Conservation (phyloP, 805 yeast genomes). For the Starmerella powellii region DNA sequence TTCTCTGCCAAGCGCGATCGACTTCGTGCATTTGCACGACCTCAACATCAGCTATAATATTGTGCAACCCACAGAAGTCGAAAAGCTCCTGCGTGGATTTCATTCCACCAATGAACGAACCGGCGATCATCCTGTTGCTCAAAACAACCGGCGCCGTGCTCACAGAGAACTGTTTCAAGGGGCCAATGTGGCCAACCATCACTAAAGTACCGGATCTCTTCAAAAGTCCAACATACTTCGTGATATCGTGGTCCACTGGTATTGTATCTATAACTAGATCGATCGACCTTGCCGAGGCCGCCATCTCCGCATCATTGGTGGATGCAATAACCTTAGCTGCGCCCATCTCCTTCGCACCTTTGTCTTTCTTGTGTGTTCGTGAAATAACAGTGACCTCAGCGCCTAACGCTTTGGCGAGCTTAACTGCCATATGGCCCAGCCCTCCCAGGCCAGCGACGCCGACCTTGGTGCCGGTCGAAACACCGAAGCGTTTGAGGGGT, state of each 20-base stretch:
- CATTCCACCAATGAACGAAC: conserved; percentile 53
- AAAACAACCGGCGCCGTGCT: conserved; percentile 39
- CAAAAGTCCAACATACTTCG: conserved; percentile 39
- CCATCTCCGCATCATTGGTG: conserved; percentile 31
- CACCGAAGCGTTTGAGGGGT: conserved; percentile 42
- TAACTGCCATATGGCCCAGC: conserved; percentile 49
- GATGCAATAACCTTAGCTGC: conserved; percentile 48
- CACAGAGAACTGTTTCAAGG: conserved; percentile 27
- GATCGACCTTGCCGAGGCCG: conserved; percentile 28
- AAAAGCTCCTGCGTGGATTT: conserved; percentile 55
- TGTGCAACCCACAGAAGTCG: conserved; percentile 48
- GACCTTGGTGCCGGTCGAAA: conserved; percentile 41
- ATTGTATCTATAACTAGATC: conserved; percentile 47
- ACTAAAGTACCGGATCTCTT: conserved; percentile 49
- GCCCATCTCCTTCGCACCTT: conserved; percentile 43
- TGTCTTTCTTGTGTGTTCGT: conserved; percentile 40
- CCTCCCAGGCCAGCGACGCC: conserved; percentile 59
- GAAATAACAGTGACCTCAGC: conserved; percentile 50
- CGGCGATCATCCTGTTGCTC: conserved; percentile 29
- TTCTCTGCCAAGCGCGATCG: conserved; percentile 15
- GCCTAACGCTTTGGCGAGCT: conserved; percentile 49
- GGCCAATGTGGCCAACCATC: conserved; percentile 53
- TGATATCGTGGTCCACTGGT: conserved; percentile 39
- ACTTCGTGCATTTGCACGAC: conserved; percentile 35
- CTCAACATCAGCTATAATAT: conserved; percentile 53